These are phyloP conservation scores for Colletotrichum caudatum DNA, from an alignment of 2,329 filamentous ascomycete genomes.

Conservation along the genomic window DNA sequence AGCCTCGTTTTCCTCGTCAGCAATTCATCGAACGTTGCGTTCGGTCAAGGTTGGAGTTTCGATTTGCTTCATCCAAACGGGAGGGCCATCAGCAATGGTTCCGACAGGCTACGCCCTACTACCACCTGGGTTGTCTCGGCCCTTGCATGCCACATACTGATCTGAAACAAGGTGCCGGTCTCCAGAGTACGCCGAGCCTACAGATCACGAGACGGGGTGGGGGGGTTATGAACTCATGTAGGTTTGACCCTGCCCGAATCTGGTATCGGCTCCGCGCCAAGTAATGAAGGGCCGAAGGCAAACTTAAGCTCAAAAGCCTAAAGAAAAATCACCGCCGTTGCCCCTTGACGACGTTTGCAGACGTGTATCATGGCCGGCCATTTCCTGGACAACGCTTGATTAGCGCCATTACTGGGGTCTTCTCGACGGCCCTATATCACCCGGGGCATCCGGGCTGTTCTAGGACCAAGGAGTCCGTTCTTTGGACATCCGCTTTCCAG, in stretches of 20 bases:
- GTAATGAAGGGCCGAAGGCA: not conserved
- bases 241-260: slow-evolving; percentile 5
- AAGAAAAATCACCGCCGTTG: not conserved
- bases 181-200: not conserved
- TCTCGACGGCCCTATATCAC: no score
- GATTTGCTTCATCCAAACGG: not conserved
- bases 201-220: not conserved
- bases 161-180: not conserved
- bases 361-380: not conserved
- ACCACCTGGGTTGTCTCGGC: not conserved
- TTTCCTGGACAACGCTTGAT: not conserved
- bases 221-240: not conserved
- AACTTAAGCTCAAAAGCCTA: not conserved
- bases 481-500: not conserved
- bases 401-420: no score
- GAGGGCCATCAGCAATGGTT: not conserved
- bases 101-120: not conserved
- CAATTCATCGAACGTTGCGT: not conserved
- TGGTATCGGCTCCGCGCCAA: not conserved
- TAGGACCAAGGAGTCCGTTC: not conserved
- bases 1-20: no score
- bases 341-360: not conserved
- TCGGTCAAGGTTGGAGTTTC: not conserved
- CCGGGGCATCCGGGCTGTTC: not conserved
- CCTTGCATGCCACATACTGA: not conserved